Base-by-base conservation (phyloP, 345 rosid species). In the Acer saccharum region DNA sequence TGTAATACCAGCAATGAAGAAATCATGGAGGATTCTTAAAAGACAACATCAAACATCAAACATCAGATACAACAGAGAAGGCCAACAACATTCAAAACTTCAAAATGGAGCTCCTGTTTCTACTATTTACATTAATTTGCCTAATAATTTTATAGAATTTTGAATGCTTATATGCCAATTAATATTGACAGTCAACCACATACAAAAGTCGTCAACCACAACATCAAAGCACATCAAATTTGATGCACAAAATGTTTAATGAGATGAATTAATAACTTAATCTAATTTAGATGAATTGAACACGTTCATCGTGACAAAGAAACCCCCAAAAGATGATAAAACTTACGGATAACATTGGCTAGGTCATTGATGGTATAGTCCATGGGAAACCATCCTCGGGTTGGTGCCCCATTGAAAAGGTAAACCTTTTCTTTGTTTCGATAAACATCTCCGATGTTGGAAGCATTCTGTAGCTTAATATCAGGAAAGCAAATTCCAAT, bases 371-470 rank as follows among this genome's bases (percentile, higher is more conserved):
- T 52, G 67, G 85, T 89, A 82, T 79, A 92, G 88, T 96, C 99
- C 76, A 88, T 65, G n/a, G 99, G 64, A 83, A 94, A 94, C 88
- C 87, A 91, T 80, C 95, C 97, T 10, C 29, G 21, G 29, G 84
- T 85, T 41, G 68, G 25, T 44, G 75, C 80, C 6, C 98, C 99
- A 79, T 96, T 83, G 75, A 96, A 86, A 18, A 55, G 43, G 72
- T 96, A 91, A 57, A 77, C 12, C 17, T 27, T 84, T 1, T 12
- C 10, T 54, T 64, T 83, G 39, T 61, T 23, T 4, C 18, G 67
- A 78, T 74, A 88, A 79, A 69, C 10, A 7, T 0, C 0, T 1
- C 25, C 1, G 46, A 91, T 79, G 71, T 57, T 52, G 67, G 97
- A 88, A 79, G 77, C 80, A 82, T 91, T 90, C 1, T 80, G 65